Conservation (phyloP, 2,329 filamentous ascomycete genomes). For the Fusarium papillatum region DNA sequence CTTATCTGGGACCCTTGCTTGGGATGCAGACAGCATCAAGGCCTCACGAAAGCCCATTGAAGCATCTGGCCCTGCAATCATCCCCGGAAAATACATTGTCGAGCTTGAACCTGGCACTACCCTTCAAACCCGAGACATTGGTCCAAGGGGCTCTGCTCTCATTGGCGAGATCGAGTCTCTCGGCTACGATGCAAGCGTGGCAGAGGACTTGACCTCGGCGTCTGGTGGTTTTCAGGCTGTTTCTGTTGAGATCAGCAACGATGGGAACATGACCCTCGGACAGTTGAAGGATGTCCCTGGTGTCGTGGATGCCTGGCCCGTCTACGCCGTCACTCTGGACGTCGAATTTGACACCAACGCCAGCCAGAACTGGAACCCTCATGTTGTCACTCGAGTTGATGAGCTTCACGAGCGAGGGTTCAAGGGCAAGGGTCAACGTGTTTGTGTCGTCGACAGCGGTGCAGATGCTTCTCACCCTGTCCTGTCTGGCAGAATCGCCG, state of each 20-base stretch:
- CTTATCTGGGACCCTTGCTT: neutral
- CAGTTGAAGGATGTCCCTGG: slow-evolving; percentile 16
- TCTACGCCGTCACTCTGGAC: slow-evolving; percentile 15
- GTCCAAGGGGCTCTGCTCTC: neutral
- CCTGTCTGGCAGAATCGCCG: slow-evolving; percentile 27
- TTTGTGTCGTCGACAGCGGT: slow-evolving; percentile 39
- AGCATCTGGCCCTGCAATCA: neutral
- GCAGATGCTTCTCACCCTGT: slow-evolving; percentile 29
- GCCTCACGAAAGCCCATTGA: neutral
- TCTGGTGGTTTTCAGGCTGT: neutral
- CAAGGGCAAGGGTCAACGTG: slow-evolving; percentile 34
- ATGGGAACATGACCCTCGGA: neutral
- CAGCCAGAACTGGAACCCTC: slow-evolving; percentile 32
- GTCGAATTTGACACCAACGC: slow-evolving; percentile 11
- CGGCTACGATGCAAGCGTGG: neutral
- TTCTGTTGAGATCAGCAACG: neutral
- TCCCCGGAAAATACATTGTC: neutral
- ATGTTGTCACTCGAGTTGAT: slow-evolving; percentile 25
- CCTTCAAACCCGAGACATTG: neutral
- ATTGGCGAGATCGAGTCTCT: neutral
- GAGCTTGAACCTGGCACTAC: neutral
- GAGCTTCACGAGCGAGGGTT: slow-evolving; percentile 33
- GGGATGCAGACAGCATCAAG: neutral
- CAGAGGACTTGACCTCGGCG: neutral
- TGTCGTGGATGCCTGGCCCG: slow-evolving; percentile 16